A percentile compares a stretch with the other conserved stretches of the same genome.
phyloP scores from a whole-genome alignment of 176 grass and related monocot genomes.

The Oryza glumipatula region DNA sequence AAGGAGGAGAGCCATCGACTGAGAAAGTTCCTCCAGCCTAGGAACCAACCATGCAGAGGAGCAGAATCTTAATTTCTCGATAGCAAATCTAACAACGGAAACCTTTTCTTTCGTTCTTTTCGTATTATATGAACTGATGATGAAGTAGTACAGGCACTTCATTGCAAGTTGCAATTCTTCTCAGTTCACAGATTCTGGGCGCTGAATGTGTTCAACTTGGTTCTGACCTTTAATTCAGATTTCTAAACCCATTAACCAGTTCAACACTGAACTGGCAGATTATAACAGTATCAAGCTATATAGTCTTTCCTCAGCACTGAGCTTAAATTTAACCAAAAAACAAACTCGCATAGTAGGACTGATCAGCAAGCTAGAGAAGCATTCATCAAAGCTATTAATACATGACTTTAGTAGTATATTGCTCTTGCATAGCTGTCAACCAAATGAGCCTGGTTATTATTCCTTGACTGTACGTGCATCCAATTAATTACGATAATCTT shows the following conservation, averaged over 20 bases:
- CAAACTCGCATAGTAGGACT: too few relatives aligned
- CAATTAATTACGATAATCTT: constrained; percentile 14
- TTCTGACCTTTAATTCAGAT: too few relatives aligned
- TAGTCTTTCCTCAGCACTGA: too few relatives aligned
- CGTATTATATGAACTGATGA: neutral
- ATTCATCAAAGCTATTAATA: too few relatives aligned
- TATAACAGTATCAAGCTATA: too few relatives aligned
- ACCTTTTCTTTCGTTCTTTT: neutral
- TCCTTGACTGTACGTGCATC: neutral
- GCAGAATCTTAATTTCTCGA: neutral
- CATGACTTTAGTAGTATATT: neutral
- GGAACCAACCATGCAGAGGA: constrained; percentile 48
- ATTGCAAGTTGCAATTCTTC: neutral
- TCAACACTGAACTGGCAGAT: too few relatives aligned
- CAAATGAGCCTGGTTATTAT: neutral
- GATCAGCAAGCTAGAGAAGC: too few relatives aligned
- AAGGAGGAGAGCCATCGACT: neutral
- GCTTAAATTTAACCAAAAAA: too few relatives aligned
- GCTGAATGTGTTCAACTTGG: too few relatives aligned
- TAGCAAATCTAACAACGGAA: neutral
- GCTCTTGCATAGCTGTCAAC: constrained; percentile 14
- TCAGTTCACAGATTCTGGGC: neutral
- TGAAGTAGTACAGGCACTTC: neutral
- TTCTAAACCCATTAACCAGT: too few relatives aligned
- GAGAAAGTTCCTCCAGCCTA: constrained; percentile 17